phyloP scores from a whole-genome alignment of 441 rosid species.

The Gossypium davidsonii region DNA sequence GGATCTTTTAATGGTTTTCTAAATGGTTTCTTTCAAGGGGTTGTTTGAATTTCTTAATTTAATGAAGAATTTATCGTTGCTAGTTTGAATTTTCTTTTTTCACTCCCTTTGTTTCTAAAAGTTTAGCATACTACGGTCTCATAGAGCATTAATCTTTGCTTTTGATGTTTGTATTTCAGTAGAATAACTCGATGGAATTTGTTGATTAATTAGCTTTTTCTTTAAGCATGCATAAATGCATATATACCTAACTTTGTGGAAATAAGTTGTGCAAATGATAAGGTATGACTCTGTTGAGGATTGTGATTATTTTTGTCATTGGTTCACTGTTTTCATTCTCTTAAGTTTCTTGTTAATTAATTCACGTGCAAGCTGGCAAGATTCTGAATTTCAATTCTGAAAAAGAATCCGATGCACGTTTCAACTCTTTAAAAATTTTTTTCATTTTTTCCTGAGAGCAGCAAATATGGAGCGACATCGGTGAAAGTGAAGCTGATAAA shows the following conservation, averaged over 20 bases:
- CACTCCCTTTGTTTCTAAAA: not conserved
- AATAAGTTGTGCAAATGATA: not conserved
- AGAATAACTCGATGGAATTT: not conserved
- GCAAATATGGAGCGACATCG: slow-evolving; percentile 98
- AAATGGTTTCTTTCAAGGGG: not conserved
- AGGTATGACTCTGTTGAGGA: not conserved
- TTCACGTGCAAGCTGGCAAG: not conserved
- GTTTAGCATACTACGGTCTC: not conserved
- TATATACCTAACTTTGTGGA: not conserved
- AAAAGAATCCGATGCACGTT: not conserved
- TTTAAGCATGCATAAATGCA: not conserved
- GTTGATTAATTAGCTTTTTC: not conserved
- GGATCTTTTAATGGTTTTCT: not conserved
- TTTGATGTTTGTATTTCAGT: slow-evolving; percentile 1
- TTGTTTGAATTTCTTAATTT: slow-evolving; percentile 1
- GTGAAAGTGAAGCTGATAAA: slow-evolving; percentile 83
- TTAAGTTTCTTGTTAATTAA: not conserved
- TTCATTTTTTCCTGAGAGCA: slow-evolving; percentile 31
- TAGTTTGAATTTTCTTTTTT: not conserved
- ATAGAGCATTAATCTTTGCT: not conserved
- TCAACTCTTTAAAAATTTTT: not conserved
- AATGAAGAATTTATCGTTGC: not conserved
- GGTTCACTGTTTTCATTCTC: not conserved
- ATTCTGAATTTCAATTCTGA: not conserved
- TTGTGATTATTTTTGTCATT: not conserved